phyloP scores from a whole-genome alignment of 176 grass and related monocot genomes.

The Phoenix roebelenii region DNA sequence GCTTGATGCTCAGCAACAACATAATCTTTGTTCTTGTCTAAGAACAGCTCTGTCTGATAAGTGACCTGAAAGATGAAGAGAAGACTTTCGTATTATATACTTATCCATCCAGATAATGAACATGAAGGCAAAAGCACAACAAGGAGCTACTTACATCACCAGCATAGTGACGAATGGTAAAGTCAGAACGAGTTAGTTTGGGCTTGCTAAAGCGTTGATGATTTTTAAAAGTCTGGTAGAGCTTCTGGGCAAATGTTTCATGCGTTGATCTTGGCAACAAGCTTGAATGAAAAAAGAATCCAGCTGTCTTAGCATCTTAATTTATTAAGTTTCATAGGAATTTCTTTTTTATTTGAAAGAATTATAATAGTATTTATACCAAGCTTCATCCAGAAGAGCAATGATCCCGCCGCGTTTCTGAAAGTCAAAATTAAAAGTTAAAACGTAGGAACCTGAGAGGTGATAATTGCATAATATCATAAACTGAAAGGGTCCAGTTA shows the following conservation, averaged over 20 bases:
- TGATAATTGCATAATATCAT: too few relatives aligned
- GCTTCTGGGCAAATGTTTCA: conserved; percentile 91
- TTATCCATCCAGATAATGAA: too few relatives aligned
- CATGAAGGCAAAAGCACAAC: not conserved
- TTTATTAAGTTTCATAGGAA: too few relatives aligned
- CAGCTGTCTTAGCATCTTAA: too few relatives aligned
- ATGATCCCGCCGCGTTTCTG: conserved; percentile 98
- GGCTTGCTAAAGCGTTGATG: conserved; percentile 78
- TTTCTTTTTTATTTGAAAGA: too few relatives aligned
- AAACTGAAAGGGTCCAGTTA: too few relatives aligned
- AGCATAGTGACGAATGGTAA: conserved; percentile 87
- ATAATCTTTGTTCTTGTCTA: conserved; percentile 99
- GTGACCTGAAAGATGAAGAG: conserved; percentile 55
- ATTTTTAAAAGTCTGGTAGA: conserved; percentile 85
- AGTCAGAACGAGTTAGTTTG: conserved; percentile 83
- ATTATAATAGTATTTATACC: conserved; percentile 26
- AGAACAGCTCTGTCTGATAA: conserved; percentile 87
- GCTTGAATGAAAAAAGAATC: conserved; percentile 15
- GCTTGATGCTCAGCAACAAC: conserved; percentile 88
- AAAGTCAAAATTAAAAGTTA: conserved; percentile 20
- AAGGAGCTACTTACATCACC: conserved; percentile 65
- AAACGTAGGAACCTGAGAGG: conserved; percentile 8
- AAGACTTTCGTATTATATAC: too few relatives aligned
- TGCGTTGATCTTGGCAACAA: conserved; percentile 92
- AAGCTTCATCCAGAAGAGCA: conserved; percentile 92